Percentiles rank a stretch among this genome's conserved stretches.
These are phyloP conservation scores for Talaromyces sp. DNA, from an alignment of 2,329 filamentous ascomycete species.

Conservation along the genomic window DNA sequence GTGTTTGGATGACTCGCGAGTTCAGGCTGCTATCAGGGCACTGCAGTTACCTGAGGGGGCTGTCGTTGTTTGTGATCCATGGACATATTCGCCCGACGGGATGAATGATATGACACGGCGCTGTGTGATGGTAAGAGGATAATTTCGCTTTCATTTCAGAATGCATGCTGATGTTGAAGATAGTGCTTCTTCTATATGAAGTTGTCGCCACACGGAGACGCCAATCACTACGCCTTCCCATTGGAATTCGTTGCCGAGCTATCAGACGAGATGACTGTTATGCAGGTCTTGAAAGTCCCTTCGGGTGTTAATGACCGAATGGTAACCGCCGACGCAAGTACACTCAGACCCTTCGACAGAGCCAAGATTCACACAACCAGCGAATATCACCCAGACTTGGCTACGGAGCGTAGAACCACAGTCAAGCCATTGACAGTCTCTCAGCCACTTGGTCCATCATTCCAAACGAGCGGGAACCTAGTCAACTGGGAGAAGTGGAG, in stretches of 20 bases:
- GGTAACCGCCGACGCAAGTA: not conserved
- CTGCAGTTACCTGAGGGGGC: constrained; percentile 5
- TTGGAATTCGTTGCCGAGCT: constrained; percentile 53
- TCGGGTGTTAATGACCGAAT: constrained; percentile 32
- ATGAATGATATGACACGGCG: constrained; percentile 13
- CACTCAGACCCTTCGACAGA: constrained; percentile 39
- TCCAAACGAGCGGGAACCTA: constrained; percentile 28
- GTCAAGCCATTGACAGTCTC: constrained; percentile 37
- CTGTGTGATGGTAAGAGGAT: not conserved
- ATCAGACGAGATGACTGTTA: constrained; percentile 49
- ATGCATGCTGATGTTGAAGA: not conserved
- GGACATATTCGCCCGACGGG: constrained; percentile 6
- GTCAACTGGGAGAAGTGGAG: constrained; percentile 61
- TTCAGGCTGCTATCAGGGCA: constrained; percentile 3
- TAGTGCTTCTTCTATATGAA: constrained; percentile 40
- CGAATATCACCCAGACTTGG: constrained; percentile 36
- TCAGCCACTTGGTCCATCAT: constrained; percentile 37
- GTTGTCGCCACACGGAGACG: constrained; percentile 42
- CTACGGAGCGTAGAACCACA: constrained; percentile 29
- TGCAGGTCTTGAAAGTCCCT: constrained; percentile 50
- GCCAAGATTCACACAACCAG: constrained; percentile 39
- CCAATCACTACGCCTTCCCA: constrained; percentile 58
- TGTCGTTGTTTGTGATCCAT: constrained; percentile 5
- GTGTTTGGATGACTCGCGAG: constrained; percentile 1
- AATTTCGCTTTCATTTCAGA: not conserved